phyloP scores from a whole-genome alignment of 371 early-diverging fungal species.

The Chytridium lagenaria region DNA sequence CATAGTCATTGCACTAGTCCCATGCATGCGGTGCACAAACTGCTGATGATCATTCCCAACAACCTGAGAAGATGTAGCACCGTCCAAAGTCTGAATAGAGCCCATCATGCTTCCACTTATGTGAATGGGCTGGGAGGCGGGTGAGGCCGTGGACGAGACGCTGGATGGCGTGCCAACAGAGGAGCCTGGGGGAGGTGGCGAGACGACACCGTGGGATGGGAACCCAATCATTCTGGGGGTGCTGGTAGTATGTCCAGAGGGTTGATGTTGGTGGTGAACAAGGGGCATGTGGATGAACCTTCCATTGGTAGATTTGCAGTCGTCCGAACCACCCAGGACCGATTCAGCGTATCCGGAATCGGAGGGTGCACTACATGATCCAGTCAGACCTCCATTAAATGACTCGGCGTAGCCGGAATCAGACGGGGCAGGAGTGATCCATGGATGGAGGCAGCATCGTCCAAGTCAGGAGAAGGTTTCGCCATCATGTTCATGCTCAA shows the following conservation, averaged over 20 bases:
- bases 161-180: conserved; percentile 3
- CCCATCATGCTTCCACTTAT: background rate
- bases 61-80: too few relatives aligned
- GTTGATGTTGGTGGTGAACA: background rate
- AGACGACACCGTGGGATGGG: too few relatives aligned
- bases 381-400: background rate
- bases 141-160: background rate
- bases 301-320: background rate
- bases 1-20: too few relatives aligned
- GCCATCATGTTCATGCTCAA: too few relatives aligned
- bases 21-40: too few relatives aligned
- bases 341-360: conserved; percentile 9
- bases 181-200: too few relatives aligned
- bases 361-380: background rate
- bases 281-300: background rate
- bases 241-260: too few relatives aligned
- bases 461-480: conserved; percentile 6
- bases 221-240: background rate
- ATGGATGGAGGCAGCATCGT: conserved; percentile 13
- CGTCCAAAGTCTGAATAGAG: background rate
- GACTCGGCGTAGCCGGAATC: conserved; percentile 20
- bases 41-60: too few relatives aligned
- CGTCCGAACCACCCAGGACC: background rate
- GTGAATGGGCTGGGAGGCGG: background rate
- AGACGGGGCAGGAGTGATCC: background rate